These are phyloP conservation scores for Nitzschia palea DNA, from an alignment of 108 stramenopile species.

Conservation along the genomic window DNA sequence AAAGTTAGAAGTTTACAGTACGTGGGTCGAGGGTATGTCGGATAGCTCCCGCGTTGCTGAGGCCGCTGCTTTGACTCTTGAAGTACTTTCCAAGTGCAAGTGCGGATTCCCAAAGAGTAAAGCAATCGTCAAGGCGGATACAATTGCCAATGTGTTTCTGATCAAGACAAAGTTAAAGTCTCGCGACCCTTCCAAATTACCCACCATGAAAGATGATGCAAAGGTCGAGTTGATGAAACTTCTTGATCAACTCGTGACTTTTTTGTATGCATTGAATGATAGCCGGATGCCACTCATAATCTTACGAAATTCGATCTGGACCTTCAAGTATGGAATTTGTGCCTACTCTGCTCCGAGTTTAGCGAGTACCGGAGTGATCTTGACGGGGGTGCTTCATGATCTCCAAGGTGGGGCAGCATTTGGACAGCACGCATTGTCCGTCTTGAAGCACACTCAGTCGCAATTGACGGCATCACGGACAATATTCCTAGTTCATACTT, in stretches of 20 bases:
- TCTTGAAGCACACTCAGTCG: background rate
- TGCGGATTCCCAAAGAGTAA: background rate
- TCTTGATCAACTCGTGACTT: background rate
- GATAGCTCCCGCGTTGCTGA: background rate
- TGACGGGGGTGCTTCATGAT: conserved; percentile 1
- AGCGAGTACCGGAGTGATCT: background rate
- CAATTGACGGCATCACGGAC: background rate
- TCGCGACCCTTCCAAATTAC: background rate
- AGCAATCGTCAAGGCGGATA: background rate
- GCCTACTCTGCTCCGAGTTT: background rate
- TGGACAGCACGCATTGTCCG: background rate
- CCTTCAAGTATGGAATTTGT: conserved; percentile 4
- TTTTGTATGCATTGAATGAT: conserved; percentile 2
- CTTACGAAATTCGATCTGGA: background rate
- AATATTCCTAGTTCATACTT: background rate
- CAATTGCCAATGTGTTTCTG: background rate
- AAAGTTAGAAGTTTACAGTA: background rate
- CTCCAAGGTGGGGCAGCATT: background rate
- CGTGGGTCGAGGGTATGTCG: background rate
- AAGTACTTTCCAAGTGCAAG: background rate
- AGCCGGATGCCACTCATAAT: background rate
- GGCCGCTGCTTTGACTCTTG: background rate
- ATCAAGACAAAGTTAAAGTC: conserved; percentile 4
- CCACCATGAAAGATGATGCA: background rate
- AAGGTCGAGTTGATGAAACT: background rate